A percentile compares a stretch with the other conserved stretches of the same genome.
Conservation (phyloP, 805 yeast genomes). For the Zygoascus biomembranicola region DNA sequence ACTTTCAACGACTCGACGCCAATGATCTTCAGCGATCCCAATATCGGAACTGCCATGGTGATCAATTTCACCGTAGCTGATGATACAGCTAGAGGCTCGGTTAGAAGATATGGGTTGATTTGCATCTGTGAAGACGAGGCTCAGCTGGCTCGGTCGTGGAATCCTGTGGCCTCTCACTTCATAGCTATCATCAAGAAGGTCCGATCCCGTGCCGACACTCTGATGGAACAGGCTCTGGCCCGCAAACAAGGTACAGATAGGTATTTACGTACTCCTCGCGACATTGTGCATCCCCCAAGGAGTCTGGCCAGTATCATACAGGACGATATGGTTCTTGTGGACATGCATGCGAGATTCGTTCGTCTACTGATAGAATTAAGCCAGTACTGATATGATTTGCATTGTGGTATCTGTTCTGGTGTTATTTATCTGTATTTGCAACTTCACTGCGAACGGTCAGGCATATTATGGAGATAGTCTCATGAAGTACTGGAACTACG, state of each 20-base stretch:
- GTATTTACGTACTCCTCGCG: constrained; percentile 11
- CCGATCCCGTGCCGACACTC: constrained; percentile 10
- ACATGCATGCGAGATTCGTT: constrained; percentile 12
- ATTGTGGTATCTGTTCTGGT: no score
- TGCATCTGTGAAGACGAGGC: constrained; percentile 20
- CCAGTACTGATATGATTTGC: not conserved
- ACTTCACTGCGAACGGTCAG: no score
- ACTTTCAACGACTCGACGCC: constrained; percentile 19
- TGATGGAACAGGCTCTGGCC: not conserved
- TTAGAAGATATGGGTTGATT: constrained; percentile 18
- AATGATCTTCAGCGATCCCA: constrained; percentile 19
- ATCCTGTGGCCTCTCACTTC: constrained; percentile 14
- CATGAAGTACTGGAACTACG: no score
- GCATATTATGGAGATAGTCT: no score
- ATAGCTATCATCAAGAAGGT: constrained; percentile 14
- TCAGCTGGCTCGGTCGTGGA: constrained; percentile 15
- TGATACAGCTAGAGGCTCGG: constrained; percentile 18
- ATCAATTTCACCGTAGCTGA: constrained; percentile 19
- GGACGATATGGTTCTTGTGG: constrained; percentile 14
- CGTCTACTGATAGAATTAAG: not conserved
- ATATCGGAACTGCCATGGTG: constrained; percentile 19
- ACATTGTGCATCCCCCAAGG: constrained; percentile 7
- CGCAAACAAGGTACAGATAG: constrained; percentile 1
- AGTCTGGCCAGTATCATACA: constrained; percentile 13
- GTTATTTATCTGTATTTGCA: no score